Evolutionary conservation across 352 stramenopile species (phyloP), one percentile per base, ranked within the genome.

Genomic region (Globisporangium paddicum): DNA sequence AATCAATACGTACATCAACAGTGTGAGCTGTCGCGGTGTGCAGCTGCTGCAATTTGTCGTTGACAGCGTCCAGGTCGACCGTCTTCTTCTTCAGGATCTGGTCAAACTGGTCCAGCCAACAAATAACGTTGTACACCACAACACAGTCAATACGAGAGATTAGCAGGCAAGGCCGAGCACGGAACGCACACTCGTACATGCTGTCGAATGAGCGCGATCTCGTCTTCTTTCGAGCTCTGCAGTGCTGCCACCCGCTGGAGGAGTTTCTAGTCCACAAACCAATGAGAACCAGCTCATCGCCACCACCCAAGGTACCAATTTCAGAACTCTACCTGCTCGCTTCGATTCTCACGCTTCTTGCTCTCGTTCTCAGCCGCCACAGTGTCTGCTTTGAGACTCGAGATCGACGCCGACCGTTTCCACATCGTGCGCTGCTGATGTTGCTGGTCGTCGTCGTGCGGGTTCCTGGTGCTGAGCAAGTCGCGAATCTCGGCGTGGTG

Each of bases 151-250:
- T 2, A 18, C 5, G 37, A 25, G 37, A 25, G 14, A 9, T 28
- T 11, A 1, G 44, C 18, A 13, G 25, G 50, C 19, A 25, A 53
- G 50, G 26, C 25, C 18, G 3, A 28, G 9, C 35, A 63, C 10
- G 8, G 28, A 40, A 3, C 7, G 16, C 21, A 0, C 13, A 18
- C 56, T n/a, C n/a, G n/a, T 58, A 83, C 77, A 55, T 94, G 84
- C 28, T 81, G 70, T 11, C 77, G 79, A 45, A 94, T 82, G 25
- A 90, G 77, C 42, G 77, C 63, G 21, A 94, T 82, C 51, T 94
- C 79, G 48, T 69, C 72, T 42, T 88, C 71, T 60, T 94, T 94
- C 16, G 68, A 68, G 30, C 60, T 71, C 54, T 94, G 78, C 23
- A 94, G 47, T 5, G 63, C 62, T 16, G 64, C 66, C 5, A 90